Conservation (phyloP, 208 protist species). For the Acanthamoeba lenticulata region DNA sequence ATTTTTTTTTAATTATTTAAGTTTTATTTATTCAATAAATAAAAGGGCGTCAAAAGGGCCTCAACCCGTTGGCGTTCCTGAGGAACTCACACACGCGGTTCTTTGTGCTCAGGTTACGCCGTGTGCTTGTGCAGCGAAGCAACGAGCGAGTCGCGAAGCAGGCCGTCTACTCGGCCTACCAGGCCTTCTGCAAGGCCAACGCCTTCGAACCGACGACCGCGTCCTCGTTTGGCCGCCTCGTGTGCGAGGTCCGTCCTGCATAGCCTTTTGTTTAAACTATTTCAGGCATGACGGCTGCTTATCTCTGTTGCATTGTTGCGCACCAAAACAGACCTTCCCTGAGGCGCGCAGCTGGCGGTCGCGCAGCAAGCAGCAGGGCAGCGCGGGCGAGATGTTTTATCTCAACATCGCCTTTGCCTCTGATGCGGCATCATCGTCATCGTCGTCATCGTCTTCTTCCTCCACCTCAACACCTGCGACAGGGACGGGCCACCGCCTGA, state of each 20-base stretch:
- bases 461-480: background rate
- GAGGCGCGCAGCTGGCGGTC: background rate
- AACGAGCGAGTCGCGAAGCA: background rate
- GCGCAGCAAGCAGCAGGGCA: background rate
- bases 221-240: background rate
- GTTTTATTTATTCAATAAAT: too few species aligned
- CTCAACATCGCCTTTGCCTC: background rate
- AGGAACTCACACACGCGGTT: background rate
- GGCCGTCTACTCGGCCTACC: background rate
- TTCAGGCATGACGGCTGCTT: too few species aligned
- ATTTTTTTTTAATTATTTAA: background rate
- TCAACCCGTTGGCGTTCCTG: background rate
- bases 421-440: background rate
- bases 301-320: background rate
- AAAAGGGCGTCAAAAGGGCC: too few species aligned
- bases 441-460: background rate
- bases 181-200: background rate
- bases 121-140: background rate
- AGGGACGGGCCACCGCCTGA: too few species aligned
- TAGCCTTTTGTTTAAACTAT: too few species aligned
- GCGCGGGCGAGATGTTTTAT: conserved; percentile 23
- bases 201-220: background rate
- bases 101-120: background rate
- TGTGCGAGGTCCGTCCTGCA: background rate
- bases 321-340: background rate